Percentiles rank a stretch among this genome's conserved stretches.
Conservation (phyloP, 345 rosid species). For the Brassica cretica region DNA sequence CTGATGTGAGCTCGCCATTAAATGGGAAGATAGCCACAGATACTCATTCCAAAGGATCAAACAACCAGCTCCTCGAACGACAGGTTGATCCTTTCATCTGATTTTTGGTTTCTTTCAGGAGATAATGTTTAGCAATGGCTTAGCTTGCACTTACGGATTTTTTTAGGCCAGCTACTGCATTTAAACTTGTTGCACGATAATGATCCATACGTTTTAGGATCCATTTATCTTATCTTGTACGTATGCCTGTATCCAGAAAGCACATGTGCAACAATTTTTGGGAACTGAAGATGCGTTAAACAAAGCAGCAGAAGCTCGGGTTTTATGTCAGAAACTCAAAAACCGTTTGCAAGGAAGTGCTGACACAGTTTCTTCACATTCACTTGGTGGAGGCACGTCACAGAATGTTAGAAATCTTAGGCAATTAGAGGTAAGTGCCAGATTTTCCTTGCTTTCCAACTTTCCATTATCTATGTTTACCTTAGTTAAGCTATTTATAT, state of each 20-base stretch:
- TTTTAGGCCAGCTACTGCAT: neutral
- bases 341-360: constrained; percentile 67
- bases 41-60: constrained; percentile 66
- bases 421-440: constrained; percentile 68
- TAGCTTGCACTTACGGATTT: neutral
- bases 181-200: neutral
- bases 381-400: constrained; percentile 54
- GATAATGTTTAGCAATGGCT: constrained; percentile 6
- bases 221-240: constrained; percentile 9
- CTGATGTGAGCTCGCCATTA: constrained; percentile 66
- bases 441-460: neutral
- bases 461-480: neutral
- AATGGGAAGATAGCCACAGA: constrained; percentile 64
- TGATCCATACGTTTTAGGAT: neutral
- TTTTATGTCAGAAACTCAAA: constrained; percentile 63
- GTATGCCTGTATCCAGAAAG: constrained; percentile 55
- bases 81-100: constrained; percentile 50
- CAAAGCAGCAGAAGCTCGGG: constrained; percentile 85
- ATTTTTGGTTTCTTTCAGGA: constrained; percentile 6
- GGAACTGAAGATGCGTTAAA: constrained; percentile 86
- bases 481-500: neutral
- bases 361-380: constrained; percentile 53
- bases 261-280: constrained; percentile 88
- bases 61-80: constrained; percentile 88
- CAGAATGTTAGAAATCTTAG: constrained; percentile 68